Conservation (phyloP, 345 rosid genomes). For the Corchorus capsularis region DNA sequence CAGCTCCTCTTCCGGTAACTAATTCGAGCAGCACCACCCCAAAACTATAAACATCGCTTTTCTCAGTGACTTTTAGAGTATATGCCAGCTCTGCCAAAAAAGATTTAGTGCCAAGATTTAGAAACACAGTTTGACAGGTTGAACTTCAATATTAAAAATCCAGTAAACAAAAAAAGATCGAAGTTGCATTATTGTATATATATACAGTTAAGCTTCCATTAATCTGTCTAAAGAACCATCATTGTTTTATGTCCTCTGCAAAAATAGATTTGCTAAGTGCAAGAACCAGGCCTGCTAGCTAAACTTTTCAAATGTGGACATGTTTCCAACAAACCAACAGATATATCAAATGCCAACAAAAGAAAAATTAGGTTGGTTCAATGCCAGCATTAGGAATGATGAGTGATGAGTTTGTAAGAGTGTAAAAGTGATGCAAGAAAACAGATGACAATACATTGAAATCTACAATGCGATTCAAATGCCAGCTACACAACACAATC, state of each 20-base stretch:
- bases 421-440: neutral
- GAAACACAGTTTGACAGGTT: neutral
- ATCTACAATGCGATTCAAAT: neutral
- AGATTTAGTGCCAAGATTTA: neutral
- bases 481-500: neutral
- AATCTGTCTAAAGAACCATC: neutral
- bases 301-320: neutral
- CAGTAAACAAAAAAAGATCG: neutral
- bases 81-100: constrained; percentile 74
- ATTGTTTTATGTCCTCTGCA: neutral
- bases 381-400: neutral
- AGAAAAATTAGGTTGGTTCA: neutral
- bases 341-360: neutral
- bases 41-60: constrained; percentile 84
- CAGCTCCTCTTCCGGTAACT: constrained; percentile 51
- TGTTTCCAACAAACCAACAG: neutral
- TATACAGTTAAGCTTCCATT: neutral
- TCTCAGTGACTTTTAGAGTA: constrained; percentile 61
- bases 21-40: constrained; percentile 87
- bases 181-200: neutral
- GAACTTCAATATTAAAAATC: too few relatives aligned
- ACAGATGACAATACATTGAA: neutral
- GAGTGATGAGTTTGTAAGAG: neutral
- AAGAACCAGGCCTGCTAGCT: neutral
- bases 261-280: neutral